Percentiles rank a stretch among this genome's conserved stretches.
phyloP scores from a whole-genome alignment of 1,284 basidiomycete genomes.

The Sanghuangporus weigelae region DNA sequence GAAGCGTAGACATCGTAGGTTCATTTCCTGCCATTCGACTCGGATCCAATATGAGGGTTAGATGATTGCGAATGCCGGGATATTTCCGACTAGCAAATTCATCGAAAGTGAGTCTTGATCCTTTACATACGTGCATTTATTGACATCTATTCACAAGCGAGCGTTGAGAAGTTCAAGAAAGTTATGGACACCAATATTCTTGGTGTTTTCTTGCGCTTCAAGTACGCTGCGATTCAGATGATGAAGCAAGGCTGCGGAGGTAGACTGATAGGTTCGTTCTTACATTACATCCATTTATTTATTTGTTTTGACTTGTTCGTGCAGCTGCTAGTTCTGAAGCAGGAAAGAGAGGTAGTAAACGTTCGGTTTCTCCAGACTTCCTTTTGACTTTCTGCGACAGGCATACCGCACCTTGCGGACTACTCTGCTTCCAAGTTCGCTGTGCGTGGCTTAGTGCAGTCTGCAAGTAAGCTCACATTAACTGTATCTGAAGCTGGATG shows the following conservation, averaged over 20 bases:
- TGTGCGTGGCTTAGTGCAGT: conserved; percentile 12
- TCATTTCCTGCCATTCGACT: neutral
- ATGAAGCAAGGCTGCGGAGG: conserved; percentile 18
- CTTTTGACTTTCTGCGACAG: neutral
- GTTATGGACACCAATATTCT: conserved; percentile 17
- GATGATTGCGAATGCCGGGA: conserved; percentile 21
- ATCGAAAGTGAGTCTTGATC: conserved; percentile 1
- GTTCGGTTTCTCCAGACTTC: neutral
- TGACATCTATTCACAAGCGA: conserved; percentile 2
- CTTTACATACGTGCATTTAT: neutral
- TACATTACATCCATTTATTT: neutral
- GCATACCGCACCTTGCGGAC: neutral
- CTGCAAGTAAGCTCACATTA: conserved; percentile 6
- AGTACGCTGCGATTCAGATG: conserved; percentile 20
- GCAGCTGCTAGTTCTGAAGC: conserved; percentile 11
- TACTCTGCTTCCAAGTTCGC: conserved; percentile 14
- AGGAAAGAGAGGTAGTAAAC: conserved; percentile 7
- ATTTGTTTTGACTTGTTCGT: neutral
- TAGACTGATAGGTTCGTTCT: conserved; percentile 13
- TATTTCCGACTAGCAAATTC: neutral
- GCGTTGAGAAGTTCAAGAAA: conserved; percentile 7
- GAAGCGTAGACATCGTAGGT: conserved; percentile 22
- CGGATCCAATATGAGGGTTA: neutral
- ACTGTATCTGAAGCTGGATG: no score
- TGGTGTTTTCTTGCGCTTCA: conserved; percentile 19